phyloP scores from a whole-genome alignment of 148 eudicot genomes.

The Arctostaphylos glauca region DNA sequence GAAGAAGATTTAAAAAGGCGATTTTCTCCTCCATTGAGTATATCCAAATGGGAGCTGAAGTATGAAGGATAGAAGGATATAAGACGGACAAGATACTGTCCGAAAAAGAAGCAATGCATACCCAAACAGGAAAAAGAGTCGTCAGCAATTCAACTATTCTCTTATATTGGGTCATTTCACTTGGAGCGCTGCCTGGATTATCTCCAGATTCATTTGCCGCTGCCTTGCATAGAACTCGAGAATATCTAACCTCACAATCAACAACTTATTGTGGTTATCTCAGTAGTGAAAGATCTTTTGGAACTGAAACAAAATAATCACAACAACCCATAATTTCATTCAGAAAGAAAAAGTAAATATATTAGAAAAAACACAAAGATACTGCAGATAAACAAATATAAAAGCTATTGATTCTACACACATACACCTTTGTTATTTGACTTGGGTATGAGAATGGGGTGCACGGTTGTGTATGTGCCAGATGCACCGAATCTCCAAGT shows the following conservation, averaged over 20 bases:
- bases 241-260: constrained; percentile 38
- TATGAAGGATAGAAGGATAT: background rate
- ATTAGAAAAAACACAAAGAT: background rate
- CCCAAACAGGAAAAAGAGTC: constrained; percentile 97
- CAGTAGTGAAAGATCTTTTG: background rate
- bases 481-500: no score
- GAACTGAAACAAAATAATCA: background rate
- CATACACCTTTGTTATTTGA: no score
- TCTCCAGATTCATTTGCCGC: constrained; percentile 79
- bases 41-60: background rate
- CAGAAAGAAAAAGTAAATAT: background rate
- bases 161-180: constrained; percentile 70
- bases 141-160: constrained; percentile 87
- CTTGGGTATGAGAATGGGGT: no score
- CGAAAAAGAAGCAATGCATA: constrained; percentile 34
- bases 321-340: background rate
- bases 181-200: constrained; percentile 43
- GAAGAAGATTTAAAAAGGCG: constrained; percentile 4
- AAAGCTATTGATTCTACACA: background rate
- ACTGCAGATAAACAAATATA: background rate
- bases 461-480: no score
- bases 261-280: background rate
- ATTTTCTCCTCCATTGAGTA: background rate
- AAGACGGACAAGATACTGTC: background rate
- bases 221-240: constrained; percentile 67